Percentiles rank a stretch among this genome's conserved stretches.
These are phyloP conservation scores for Coelastrella sp. DNA, from an alignment of 139 green algal genomes.

Conservation along the genomic window DNA sequence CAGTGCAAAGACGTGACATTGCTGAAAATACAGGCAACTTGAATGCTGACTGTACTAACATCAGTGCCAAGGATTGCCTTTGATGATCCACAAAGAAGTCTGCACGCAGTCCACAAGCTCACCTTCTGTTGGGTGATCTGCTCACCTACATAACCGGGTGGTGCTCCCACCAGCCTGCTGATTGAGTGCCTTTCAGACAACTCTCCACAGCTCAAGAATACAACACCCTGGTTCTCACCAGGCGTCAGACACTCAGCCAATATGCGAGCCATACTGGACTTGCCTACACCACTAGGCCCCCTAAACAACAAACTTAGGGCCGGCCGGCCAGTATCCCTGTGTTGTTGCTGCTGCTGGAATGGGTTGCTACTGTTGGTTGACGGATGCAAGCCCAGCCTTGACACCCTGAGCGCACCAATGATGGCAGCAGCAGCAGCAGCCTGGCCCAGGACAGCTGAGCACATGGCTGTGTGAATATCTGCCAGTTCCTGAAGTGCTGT, in stretches of 20 bases:
- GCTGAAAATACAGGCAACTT: too few relatives aligned
- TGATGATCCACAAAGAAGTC: not conserved
- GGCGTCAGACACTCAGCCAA: slow-evolving; percentile 53
- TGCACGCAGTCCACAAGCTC: not conserved
- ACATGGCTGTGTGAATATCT: not conserved
- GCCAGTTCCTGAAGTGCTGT: not conserved
- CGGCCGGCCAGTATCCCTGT: slow-evolving; percentile 53
- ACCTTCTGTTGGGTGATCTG: slow-evolving; percentile 33
- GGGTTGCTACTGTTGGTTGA: not conserved
- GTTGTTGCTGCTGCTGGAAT: not conserved
- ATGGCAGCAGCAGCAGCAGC: slow-evolving; percentile 65
- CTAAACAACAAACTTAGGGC: slow-evolving; percentile 81
- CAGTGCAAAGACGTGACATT: too few relatives aligned
- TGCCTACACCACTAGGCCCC: slow-evolving; percentile 82
- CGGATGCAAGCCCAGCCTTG: slow-evolving; percentile 48
- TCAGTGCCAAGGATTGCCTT: not conserved
- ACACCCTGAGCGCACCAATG: slow-evolving; percentile 65
- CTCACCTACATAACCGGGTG: slow-evolving; percentile 85
- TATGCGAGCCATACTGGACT: slow-evolving; percentile 75
- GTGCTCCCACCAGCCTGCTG: slow-evolving; percentile 83
- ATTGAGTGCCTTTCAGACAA: slow-evolving; percentile 80
- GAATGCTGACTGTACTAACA: too few relatives aligned
- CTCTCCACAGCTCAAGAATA: slow-evolving; percentile 71
- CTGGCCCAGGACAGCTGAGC: slow-evolving; percentile 71
- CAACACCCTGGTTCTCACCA: slow-evolving; percentile 51